Conservation (phyloP, 2,329 filamentous ascomycete species). For the Aureobasidium sp. region DNA sequence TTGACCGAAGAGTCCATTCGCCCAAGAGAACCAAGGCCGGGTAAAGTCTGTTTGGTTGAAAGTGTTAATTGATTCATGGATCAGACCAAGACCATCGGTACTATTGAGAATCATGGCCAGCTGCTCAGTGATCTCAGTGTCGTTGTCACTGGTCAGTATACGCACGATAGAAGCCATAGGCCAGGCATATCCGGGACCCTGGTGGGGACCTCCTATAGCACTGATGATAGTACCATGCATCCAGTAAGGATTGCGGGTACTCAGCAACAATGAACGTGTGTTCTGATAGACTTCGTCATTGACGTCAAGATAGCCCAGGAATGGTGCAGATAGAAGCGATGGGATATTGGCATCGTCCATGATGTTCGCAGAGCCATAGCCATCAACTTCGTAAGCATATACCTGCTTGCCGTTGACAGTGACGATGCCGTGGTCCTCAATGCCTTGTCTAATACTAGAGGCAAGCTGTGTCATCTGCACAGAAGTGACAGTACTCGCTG, state of each 20-base stretch:
- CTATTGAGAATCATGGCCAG: constrained; percentile 37
- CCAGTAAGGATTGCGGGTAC: constrained; percentile 39
- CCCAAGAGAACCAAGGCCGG: constrained; percentile 45
- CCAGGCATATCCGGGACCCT: constrained; percentile 40
- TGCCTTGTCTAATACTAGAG: constrained; percentile 31
- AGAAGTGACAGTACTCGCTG: constrained; percentile 43
- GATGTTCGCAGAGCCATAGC: constrained; percentile 41
- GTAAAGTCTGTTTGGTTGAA: constrained; percentile 39
- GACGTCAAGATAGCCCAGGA: constrained; percentile 47
- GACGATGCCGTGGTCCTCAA: constrained; percentile 38
- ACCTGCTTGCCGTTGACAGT: constrained; percentile 26
- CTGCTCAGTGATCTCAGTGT: constrained; percentile 37
- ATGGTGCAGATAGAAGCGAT: constrained; percentile 55
- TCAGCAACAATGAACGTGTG: constrained; percentile 38
- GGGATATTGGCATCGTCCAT: constrained; percentile 65
- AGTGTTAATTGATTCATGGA: constrained; percentile 45
- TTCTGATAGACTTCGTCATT: constrained; percentile 36
- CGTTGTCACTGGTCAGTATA: constrained; percentile 41
- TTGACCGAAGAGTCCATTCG: constrained; percentile 43
- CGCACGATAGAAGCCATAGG: constrained; percentile 44
- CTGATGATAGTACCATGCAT: constrained; percentile 41
- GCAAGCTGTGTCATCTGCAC: constrained; percentile 50
- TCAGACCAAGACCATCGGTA: constrained; percentile 40
- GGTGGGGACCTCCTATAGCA: constrained; percentile 41
- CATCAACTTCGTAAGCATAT: constrained; percentile 43